Base-by-base conservation (phyloP, 2,329 filamentous ascomycete genomes). In the Neonectria sp. region DNA sequence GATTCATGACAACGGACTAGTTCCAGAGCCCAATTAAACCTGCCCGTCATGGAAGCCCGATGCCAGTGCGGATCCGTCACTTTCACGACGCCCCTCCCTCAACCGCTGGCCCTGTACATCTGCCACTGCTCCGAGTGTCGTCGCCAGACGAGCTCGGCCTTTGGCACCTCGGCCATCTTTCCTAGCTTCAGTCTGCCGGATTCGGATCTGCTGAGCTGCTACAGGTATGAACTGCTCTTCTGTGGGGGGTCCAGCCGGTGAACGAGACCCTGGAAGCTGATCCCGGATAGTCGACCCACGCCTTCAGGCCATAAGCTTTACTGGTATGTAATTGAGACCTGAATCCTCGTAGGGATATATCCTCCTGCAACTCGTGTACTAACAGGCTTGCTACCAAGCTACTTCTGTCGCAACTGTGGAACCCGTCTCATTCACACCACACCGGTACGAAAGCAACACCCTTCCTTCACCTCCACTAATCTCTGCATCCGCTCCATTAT, bases 91-190 rank as follows among this genome's bases (percentile, higher is more conserved):
- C 90, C 91, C 1, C 80, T 86, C 1, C 78, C 84, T 4, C 82
- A 86, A 64, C 91, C 91, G 1, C 80, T 92, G 49, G 87, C 86
- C n/a, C 81, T 93, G 57, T 93, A 91, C 78, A 89, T 93, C 76
- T 93, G 91, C 80, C 92, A 93, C 81, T 93, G 92, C 79, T 80
- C 83, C 62, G 86, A 91, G 76, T 93, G 91, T 78, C 86, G 88
- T 55, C 85, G 87, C 64, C 91, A 93, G 81, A 89, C 89, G 33
- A 84, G 88, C 60, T 90, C 89, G 8, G 90, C 91, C 1, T 93
- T 91, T 79, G 91, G 91, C 31, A 88, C 90, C 35, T 91, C 89
- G 40, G 91, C 91, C 71, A 92, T 92, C 67, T 93, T 92, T 73
- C 91, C 91, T 1, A 83, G 83, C n/a, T 93, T 93, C 67, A 77